Base-by-base conservation (phyloP, 2,329 filamentous ascomycete genomes). In the Sclerotinia glacialis region DNA sequence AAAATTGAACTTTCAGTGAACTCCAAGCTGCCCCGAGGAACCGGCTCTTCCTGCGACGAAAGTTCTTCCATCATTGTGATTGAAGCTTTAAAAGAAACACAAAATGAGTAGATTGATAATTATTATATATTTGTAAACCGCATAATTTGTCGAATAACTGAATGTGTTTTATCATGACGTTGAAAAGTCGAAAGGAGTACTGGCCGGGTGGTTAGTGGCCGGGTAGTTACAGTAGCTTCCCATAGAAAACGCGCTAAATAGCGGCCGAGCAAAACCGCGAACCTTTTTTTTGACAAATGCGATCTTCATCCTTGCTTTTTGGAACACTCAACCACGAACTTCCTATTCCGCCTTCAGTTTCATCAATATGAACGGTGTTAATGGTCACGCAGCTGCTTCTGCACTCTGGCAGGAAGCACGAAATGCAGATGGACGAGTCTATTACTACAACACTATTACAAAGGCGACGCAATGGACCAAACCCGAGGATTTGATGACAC, bases 391-490 rank as follows among this genome's bases (percentile, higher is more conserved):
- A 21, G 69, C 69, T 46, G 66, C 82, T 69, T 81, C 83, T 63
- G 78, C 82, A 66, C 77, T 85, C 53, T 97, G 93, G 93, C 88
- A 91, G 78, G 91, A 95, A 78, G 89, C 91, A 72, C 89, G 88
- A 72, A 91, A 89, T 72, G 81, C 88, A 3, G 93, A 97, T 75
- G 94, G 93, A 71, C 87, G 91, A 72, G 83, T 87, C 56, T 99
- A 99, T 78, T 99, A 96, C 78, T 96, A 93, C 82, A 96, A 99
- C 77, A 80, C 87, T 16, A 80, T 86, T 69, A 97, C 93, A 21
- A 96, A 96, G 77, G 86, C 85, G 70, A 98, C 95, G 42, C 90
- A 93, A 85, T 99, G 95, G 95, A 89, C 88, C 50, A 98, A 97
- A 80, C 96, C 95, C 5, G 86, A 90, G 75, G 95, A 96, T 55